These are phyloP conservation scores for Colletotrichum gigasporum DNA, from an alignment of 2,329 filamentous ascomycete species.

Conservation along the genomic window DNA sequence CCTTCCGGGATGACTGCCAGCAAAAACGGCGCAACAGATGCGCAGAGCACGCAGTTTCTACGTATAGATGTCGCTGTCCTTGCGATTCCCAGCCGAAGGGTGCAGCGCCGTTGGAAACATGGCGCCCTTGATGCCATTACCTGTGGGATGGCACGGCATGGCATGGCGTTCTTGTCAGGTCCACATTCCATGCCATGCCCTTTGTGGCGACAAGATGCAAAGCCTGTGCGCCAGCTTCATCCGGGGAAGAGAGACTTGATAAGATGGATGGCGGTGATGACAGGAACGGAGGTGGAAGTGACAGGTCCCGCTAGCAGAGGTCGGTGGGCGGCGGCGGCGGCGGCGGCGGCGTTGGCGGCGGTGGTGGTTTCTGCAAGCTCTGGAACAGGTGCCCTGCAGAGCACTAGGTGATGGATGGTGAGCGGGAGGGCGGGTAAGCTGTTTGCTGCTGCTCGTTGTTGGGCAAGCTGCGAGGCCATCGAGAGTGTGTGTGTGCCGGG, in stretches of 20 bases:
- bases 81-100: background rate
- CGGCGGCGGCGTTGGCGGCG: no score
- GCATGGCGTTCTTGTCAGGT: slow-evolving; percentile 9
- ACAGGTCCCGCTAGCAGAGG: background rate
- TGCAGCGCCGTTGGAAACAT: slow-evolving; percentile 1
- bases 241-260: slow-evolving; percentile 13
- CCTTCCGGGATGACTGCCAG: background rate
- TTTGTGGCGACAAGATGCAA: slow-evolving; percentile 8
- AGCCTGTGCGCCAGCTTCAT: slow-evolving; percentile 1
- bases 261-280: slow-evolving; percentile 13
- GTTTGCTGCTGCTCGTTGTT: background rate
- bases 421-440: slow-evolving; percentile 15
- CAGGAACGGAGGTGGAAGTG: background rate
- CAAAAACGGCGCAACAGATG: slow-evolving; percentile 6
- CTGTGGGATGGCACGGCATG: slow-evolving; percentile 4
- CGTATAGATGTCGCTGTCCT: background rate
- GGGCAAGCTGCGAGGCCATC: slow-evolving; percentile 7
- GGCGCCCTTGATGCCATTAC: background rate
- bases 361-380: background rate
- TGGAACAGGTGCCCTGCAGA: slow-evolving; percentile 1
- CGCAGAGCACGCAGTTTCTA: background rate
- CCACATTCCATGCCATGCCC: background rate
- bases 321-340: background rate
- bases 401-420: slow-evolving; percentile 1
- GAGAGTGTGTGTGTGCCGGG: slow-evolving; percentile 27